Evolutionary conservation across 1,139 yeast species (phyloP).

Genomic region (Lodderomyces jiufengensis): DNA sequence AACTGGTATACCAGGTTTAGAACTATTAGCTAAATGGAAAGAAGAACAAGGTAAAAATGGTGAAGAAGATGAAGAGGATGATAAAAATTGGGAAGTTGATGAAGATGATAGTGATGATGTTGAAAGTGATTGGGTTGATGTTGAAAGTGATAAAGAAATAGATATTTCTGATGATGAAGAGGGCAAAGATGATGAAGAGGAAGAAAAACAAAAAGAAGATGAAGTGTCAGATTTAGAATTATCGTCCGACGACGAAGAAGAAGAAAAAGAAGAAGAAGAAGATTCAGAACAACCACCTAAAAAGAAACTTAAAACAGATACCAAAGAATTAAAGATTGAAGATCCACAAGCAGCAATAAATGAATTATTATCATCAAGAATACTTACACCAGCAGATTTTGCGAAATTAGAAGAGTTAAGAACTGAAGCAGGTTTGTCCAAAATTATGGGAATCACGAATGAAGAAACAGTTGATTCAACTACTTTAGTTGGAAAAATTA

Average conservation of each 20-base stretch:
- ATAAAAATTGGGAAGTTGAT: conserved; percentile 44
- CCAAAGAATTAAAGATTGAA: conserved; percentile 16
- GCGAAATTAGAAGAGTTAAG: conserved; percentile 88
- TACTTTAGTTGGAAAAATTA: conserved; percentile 75
- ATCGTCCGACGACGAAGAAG: conserved; percentile 27
- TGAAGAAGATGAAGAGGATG: conserved; percentile 37
- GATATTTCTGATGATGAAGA: conserved; percentile 50
- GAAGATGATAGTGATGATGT: conserved; percentile 40
- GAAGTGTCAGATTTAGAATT: conserved; percentile 43
- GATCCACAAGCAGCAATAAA: conserved; percentile 46
- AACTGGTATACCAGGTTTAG: conserved; percentile 84
- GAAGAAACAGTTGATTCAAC: conserved; percentile 86
- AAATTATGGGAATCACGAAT: conserved; percentile 60
- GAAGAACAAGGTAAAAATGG: conserved; percentile 57
- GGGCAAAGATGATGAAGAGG: conserved; percentile 20
- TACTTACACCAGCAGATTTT: conserved; percentile 95
- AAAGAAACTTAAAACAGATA: conserved; percentile 18
- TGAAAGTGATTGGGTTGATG: conserved; percentile 61
- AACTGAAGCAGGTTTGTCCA: conserved; percentile 79
- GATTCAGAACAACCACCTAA: conserved; percentile 22
- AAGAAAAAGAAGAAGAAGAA: conserved; percentile 37
- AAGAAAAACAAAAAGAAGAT: conserved; percentile 29
- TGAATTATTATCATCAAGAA: conserved; percentile 67
- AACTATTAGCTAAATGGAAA: conserved; percentile 85
- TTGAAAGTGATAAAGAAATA: conserved; percentile 58